Evolutionary conservation across 805 yeast species (phyloP).

Genomic region (Suhomyces kilbournensis): DNA sequence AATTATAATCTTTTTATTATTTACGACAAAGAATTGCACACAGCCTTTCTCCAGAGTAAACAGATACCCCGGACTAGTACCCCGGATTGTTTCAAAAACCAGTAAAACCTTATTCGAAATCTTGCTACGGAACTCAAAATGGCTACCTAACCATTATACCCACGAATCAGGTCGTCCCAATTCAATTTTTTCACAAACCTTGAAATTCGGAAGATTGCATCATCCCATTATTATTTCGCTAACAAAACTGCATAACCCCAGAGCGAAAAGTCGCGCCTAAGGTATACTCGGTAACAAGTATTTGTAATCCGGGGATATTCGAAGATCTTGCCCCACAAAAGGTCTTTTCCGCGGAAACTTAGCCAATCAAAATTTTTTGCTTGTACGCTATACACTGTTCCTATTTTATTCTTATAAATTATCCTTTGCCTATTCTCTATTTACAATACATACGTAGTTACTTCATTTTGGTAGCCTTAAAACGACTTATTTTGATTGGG

Average conservation of each 20-base stretch:
- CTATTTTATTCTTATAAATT: neutral
- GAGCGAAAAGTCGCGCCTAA: neutral
- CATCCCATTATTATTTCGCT: neutral
- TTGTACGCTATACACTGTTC: neutral
- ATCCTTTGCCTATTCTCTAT: neutral
- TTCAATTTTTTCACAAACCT: neutral
- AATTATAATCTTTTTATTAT: neutral
- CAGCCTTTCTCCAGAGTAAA: neutral
- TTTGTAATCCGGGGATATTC: neutral
- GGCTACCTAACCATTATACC: neutral
- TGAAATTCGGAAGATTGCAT: neutral
- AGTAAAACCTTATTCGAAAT: neutral
- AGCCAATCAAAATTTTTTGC: neutral
- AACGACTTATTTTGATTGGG: conserved; percentile 60
- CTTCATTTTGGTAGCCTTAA: conserved; percentile 51
- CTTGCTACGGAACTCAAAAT: neutral
- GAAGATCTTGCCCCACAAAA: neutral
- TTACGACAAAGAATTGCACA: neutral
- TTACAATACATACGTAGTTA: neutral
- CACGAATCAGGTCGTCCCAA: neutral
- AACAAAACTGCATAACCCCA: neutral
- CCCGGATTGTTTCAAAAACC: neutral
- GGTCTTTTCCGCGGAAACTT: neutral
- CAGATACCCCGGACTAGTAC: neutral
- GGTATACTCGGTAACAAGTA: neutral